These are phyloP conservation scores for Heritiera fomes DNA, from an alignment of 345 rosid species.

Conservation along the genomic window DNA sequence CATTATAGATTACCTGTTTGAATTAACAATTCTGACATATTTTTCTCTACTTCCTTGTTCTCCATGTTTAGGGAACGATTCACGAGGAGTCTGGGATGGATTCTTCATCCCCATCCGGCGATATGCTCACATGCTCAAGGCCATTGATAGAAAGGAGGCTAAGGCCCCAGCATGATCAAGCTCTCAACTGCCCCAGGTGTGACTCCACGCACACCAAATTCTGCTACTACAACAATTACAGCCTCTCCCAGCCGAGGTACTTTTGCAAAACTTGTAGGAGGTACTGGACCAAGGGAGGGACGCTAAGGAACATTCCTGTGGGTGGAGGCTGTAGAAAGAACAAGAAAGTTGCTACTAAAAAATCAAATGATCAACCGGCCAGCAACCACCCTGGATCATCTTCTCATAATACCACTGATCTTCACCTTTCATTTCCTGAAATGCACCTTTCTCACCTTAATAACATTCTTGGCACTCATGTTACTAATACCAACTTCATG, in stretches of 20 bases:
- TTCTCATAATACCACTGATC: constrained; percentile 47
- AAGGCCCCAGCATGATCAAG: constrained; percentile 87
- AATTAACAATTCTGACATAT: constrained; percentile 14
- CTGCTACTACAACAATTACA: constrained; percentile 98
- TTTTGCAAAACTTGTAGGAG: constrained; percentile 97
- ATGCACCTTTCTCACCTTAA: constrained; percentile 54
- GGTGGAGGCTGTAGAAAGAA: constrained; percentile 97
- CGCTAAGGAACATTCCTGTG: constrained; percentile 89
- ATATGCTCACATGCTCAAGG: constrained; percentile 82
- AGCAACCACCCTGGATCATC: constrained; percentile 33
- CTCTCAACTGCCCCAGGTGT: constrained; percentile 92
- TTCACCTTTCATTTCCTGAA: constrained; percentile 58
- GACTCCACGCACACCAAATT: constrained; percentile 93
- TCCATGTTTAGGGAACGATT: constrained; percentile 46
- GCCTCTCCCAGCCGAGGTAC: constrained; percentile 96
- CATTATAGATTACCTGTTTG: not conserved
- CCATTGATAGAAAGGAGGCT: constrained; percentile 92
- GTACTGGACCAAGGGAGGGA: constrained; percentile 99
- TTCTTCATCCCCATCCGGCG: constrained; percentile 80
- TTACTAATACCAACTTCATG: constrained; percentile 32
- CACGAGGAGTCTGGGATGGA: constrained; percentile 62
- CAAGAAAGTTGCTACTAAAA: constrained; percentile 65
- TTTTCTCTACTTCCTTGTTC: constrained; percentile 3
- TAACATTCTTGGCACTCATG: constrained; percentile 35
- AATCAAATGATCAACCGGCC: constrained; percentile 42